Evolutionary conservation across 495 filamentous ascomycete species (phyloP), one percentile per base, ranked within the genome.

Genomic region (Penicillium bovifimosum): DNA sequence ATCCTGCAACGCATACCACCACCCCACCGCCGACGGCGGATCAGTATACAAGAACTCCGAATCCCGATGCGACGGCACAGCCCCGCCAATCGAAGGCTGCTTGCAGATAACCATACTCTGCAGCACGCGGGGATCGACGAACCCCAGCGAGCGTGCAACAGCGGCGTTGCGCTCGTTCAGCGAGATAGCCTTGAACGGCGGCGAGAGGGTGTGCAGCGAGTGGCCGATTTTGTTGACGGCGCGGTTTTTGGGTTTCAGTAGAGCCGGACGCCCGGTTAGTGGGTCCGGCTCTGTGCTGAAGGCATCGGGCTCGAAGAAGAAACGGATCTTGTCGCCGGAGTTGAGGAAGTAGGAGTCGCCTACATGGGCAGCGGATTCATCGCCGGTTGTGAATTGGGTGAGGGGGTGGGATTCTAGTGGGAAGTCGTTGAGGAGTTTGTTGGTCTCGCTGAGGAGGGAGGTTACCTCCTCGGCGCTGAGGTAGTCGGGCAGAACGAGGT

Each of bases 61-160:
- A 70, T 97, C 93, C 65, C 95, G 91, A 66, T 98, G 93, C 13
- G 87, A 77, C 2, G 81, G 88, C 33, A 96, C 93, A 0, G 84
- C 82, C 13, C 87, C 93, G 18, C 93, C 93, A 32, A 98, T 97
- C 65, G 91, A 87, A 7, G 93, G 92, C 70, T 96, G 93, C 65
- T 98, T 98, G 79, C 89, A 95, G 56, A 98, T 98, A 7, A 96
- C 79, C 93, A 98, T 98, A 60, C 86, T 91, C 75, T 98, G 93
- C 52, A 98, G 75, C 1, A 87, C 78, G 32, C 75, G 71, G 0
- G 93, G 90, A 61, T 93, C 85, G 0, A 47, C 51, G 69, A 95
- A 96, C 1, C 85, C 83, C 10, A 98, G 71, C 1, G 75, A 77
- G 13, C 70, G 69, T 6, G 91, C 90, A 20, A 98, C 84, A 11